A percentile compares a stretch with the other conserved stretches of the same genome.
Conservation (phyloP, 129 eudicot genomes). For the Flaveria brownii region DNA sequence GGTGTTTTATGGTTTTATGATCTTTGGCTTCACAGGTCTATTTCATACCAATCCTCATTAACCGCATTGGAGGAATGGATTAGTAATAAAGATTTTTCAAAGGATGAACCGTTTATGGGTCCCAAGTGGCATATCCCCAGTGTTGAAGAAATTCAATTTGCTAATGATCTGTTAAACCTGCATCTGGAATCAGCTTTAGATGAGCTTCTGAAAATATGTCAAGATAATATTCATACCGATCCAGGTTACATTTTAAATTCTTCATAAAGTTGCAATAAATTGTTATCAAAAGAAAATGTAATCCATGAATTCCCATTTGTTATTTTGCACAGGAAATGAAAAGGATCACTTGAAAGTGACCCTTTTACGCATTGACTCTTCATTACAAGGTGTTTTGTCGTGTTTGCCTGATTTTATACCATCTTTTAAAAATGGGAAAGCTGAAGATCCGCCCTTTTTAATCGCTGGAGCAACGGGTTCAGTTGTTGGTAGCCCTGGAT, state of each 20-base stretch:
- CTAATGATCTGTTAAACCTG: conserved; percentile 79
- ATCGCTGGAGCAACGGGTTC: conserved; percentile 95
- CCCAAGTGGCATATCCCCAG: conserved; percentile 92
- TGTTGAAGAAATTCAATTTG: conserved; percentile 77
- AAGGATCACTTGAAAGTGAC: conserved; percentile 99
- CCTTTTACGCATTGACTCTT: conserved; percentile 86
- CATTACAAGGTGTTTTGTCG: conserved; percentile 93
- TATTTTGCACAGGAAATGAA: conserved; percentile 64
- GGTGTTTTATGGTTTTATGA: background rate
- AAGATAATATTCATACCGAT: conserved; percentile 78
- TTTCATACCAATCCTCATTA: conserved; percentile 51
- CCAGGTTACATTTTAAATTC: conserved; percentile 52
- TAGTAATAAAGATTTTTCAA: conserved; percentile 70
- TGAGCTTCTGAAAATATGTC: conserved; percentile 76
- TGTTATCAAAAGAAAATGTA: background rate
- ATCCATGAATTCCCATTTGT: conserved; percentile 7
- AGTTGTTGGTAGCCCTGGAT: conserved; percentile 62
- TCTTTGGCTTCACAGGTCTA: conserved; percentile 62
- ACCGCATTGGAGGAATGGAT: conserved; percentile 79
- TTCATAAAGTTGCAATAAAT: background rate
- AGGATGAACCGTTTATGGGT: conserved; percentile 42
- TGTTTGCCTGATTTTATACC: conserved; percentile 96
- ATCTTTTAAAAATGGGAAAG: conserved; percentile 53
- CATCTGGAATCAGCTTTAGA: conserved; percentile 85
- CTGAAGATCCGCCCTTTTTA: conserved; percentile 61